Base-by-base conservation (phyloP, 2,329 filamentous ascomycete species). In the Exophiala phaeomuriformis region DNA sequence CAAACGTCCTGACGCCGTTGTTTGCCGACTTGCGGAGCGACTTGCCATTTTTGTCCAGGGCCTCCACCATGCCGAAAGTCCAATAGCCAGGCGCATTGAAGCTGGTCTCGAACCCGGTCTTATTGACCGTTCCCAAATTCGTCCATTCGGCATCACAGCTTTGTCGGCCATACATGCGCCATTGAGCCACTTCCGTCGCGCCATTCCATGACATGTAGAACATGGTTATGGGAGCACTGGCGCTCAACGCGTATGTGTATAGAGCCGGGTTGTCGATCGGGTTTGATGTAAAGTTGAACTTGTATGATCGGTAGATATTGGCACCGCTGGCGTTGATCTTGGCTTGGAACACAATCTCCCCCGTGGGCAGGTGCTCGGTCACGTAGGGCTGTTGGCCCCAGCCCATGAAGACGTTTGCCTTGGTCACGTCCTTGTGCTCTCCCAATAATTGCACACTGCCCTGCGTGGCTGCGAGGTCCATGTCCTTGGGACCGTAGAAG, bases 401-500 rank as follows among this genome's bases (percentile, higher is more conserved):
- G 49, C 69, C 69, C 8, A 70, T 67, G 28, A 72, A 66, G 3
- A 65, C 63, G 45, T 72, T 69, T 4, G 62, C 59, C 51, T 70
- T 4, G 8, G 31, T 29, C 46, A 35, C 8, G 28, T 48, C 46
- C 7, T n/a, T 12, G 5, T 29, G 31, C 12, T 48, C 19, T 2
- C 46, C 46, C 5, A 48, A 61, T 2, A 69, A 52, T 54, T 72
- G 69, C 39, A 66, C 49, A 33, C 71, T 71, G 4, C 69, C 69
- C 45, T 71, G 69, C 8, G 46, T 53, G 32, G 39, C 48, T 46
- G 75, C 88, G 47, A 74, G 85, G 33, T 65, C 68, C 10, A 67
- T 77, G 46, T 71, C 88, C 1, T 69, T 72, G 3, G 65, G 74
- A 2, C 77, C 80, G 0, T 80, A 79, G 1, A 83, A 86, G 57